These are phyloP conservation scores for Geranium brycei DNA, from an alignment of 345 rosid species.

Conservation along the genomic window DNA sequence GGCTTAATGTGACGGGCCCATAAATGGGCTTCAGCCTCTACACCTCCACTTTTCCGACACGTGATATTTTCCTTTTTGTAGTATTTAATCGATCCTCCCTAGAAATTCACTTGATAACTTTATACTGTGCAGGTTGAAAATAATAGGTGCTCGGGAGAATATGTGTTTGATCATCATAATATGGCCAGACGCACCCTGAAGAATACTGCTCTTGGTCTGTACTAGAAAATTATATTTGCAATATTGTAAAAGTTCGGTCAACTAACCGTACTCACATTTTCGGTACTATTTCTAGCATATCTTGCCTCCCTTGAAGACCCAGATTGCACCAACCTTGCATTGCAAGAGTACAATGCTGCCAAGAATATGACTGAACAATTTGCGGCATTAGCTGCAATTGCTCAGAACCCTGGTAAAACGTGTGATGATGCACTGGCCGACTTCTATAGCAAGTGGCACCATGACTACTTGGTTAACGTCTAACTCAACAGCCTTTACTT, in stretches of 20 bases:
- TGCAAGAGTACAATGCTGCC: slow-evolving; percentile 63
- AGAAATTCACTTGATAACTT: not conserved
- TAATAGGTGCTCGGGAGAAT: slow-evolving; percentile 64
- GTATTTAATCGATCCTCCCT: not conserved
- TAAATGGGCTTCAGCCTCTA: too few relatives aligned
- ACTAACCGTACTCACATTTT: slow-evolving; percentile 3
- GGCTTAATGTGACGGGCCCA: too few relatives aligned
- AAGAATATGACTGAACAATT: slow-evolving; percentile 88
- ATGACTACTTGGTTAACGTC: slow-evolving; percentile 59
- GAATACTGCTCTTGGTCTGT: slow-evolving; percentile 71
- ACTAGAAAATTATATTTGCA: too few relatives aligned
- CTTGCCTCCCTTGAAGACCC: slow-evolving; percentile 76
- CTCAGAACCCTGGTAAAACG: slow-evolving; percentile 59
- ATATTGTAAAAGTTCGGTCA: not conserved
- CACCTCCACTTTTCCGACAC: not conserved
- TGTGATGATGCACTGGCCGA: slow-evolving; percentile 74
- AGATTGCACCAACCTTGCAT: slow-evolving; percentile 35
- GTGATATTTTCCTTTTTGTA: not conserved
- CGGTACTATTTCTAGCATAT: slow-evolving; percentile 38
- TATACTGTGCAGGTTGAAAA: slow-evolving; percentile 37
- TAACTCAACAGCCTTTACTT: not conserved
- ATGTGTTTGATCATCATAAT: slow-evolving; percentile 66
- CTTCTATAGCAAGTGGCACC: slow-evolving; percentile 81
- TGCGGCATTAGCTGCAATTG: slow-evolving; percentile 83
- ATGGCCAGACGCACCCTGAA: slow-evolving; percentile 85